Percentiles rank a stretch among this genome's conserved stretches.
Conservation (phyloP, 2,329 filamentous ascomycete genomes). For the Penicillium oxalicum region DNA sequence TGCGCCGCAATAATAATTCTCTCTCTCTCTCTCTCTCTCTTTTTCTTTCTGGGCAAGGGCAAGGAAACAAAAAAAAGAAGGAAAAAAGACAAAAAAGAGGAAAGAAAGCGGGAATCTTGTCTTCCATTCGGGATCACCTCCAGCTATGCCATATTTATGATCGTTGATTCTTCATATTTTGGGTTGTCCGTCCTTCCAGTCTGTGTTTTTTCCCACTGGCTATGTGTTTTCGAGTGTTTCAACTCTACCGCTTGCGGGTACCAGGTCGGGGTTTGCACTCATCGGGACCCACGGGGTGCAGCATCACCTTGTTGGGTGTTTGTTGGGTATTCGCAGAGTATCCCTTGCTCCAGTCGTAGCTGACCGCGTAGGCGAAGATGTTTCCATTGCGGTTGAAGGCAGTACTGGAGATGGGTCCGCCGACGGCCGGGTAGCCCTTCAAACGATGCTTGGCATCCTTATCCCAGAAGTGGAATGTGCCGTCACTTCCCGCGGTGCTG, state of each 20-base stretch:
- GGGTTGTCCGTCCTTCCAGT: not conserved
- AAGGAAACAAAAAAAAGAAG: too few species aligned
- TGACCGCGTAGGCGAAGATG: conserved; percentile 83
- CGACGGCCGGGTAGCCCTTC: conserved; percentile 79
- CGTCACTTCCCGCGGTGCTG: conserved; percentile 89
- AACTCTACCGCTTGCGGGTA: conserved; percentile 37
- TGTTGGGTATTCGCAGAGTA: conserved; percentile 74
- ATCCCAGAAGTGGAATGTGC: conserved; percentile 76
- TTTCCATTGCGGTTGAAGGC: conserved; percentile 83
- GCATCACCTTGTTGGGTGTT: conserved; percentile 70
- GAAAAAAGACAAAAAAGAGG: too few species aligned
- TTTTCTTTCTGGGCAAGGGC: too few species aligned
- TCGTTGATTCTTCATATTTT: too few species aligned
- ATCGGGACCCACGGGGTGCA: conserved; percentile 67
- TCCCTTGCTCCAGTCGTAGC: conserved; percentile 98
- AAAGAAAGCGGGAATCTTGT: too few species aligned
- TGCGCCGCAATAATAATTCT: conserved; percentile 7
- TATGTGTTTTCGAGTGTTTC: too few species aligned
- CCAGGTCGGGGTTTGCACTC: conserved; percentile 55
- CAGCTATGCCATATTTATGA: too few species aligned
- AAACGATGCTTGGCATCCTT: conserved; percentile 83
- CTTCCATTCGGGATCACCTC: too few species aligned
- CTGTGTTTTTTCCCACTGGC: conserved; percentile 5
- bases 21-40: too few species aligned
- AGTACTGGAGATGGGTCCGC: conserved; percentile 81